Evolutionary conservation across 345 rosid species (phyloP), one percentile per base, ranked within the genome.

Genomic region (Eucalyptus fibrosa): DNA sequence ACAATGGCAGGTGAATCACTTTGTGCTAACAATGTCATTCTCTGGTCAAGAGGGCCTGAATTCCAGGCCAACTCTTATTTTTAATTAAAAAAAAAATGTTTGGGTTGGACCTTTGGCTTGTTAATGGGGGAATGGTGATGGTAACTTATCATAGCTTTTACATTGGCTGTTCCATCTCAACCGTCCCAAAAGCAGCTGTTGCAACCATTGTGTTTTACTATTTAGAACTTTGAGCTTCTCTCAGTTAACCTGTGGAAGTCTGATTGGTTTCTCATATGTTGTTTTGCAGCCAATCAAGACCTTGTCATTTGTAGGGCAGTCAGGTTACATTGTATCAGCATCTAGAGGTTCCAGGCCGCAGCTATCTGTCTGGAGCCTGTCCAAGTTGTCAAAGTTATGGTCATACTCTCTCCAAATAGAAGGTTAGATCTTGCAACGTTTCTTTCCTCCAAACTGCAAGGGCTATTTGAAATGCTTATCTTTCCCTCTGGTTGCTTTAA

Each of bases 311-410:
- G 90, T 91, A 53, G 99, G 97, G 56, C 93, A 91, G 80, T 97
- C 99, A 2, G 98, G 94, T 89, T 93, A 94, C 93, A 94, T 98
- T 92, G 96, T 96, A 91, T 94, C 98, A 56, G 95, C 96, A 87
- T 94, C 98, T 19, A 47, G 93, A 90, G 94, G 94, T 90, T 91
- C 93, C 5, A 94, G 93, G 86, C 95, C 98, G 4, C 97, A 96
- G 88, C 89, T 97, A 23, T 94, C 97, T 88, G 93, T 96, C 87
- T 98, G 99, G 99, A 95, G 92, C 87, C 90, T 96, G 95, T 93
- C 97, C 69, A 95, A 93, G 91, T 92, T 95, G 56, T 94, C 96
- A 86, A 19, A 91, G 55, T 94, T 94, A 23, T 97, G 99, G 99
- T 98, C 99, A 47, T 96, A 94, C 93, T 92, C 90, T 93, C 94